Evolutionary conservation across 345 rosid species (phyloP), one percentile per base, ranked within the genome.

Genomic region (Heritiera littoralis): DNA sequence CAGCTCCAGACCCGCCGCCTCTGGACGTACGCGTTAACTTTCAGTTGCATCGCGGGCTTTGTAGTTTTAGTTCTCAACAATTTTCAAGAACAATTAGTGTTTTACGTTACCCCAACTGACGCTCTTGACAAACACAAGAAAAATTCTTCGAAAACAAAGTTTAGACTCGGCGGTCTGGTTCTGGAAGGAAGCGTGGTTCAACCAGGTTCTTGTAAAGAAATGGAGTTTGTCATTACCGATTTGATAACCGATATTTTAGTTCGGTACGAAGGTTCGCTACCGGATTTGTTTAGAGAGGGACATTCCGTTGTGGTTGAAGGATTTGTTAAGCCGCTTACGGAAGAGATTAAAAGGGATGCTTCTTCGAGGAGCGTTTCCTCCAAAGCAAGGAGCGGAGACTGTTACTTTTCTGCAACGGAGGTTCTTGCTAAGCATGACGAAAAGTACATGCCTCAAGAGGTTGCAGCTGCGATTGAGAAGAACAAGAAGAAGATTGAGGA

Each of bases 391-490:
- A 72, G 86, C 45, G 80, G 81, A 1, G 95, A 92, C 2, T 91
- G 96, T 55, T 95, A 82, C 80, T 92, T 96, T 79, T 82, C 92
- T 7, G 97, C 98, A 0, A 85, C 89, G 0, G 98, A 92, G 81
- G 99, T 96, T 85, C 84, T 96, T 78, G 98, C 99, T 61, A 96
- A 96, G 91, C 99, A 96, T 15, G 98, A 96, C 9, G 99, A 96
- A 85, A 96, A 96, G 92, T 96, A 96, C 81, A 96, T 94, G 99
- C 99, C 99, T 0, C 75, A 77, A 73, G 99, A 94, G 77, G 99
- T 96, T 54, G 99, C 98, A 0, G 99, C 91, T 3, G 99, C 98
- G 0, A 90, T 95, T 77, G 97, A 95, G 90, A 95, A 90, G 92
- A 95, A 95, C 68, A 95, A 89, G 90, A 91, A 95, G 91, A 73